Evolutionary conservation across 2,329 filamentous ascomycete genomes (phyloP).

Genomic region (Aspergillus glaucus): DNA sequence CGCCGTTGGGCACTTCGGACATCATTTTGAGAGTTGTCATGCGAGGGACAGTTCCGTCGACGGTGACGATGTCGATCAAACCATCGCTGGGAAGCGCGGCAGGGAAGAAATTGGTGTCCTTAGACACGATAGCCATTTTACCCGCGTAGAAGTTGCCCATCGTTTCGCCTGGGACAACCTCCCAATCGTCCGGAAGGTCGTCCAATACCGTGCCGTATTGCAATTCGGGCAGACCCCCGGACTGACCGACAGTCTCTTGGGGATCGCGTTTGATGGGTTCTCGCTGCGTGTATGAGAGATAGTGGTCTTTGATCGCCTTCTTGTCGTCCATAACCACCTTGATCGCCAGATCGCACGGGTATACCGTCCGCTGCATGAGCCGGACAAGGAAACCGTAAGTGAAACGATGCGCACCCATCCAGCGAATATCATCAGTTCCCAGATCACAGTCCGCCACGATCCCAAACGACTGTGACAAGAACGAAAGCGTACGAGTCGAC

Average conservation of each 20-base stretch:
- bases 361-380: conserved; percentile 67
- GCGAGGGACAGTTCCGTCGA: conserved; percentile 68
- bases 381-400: conserved; percentile 76
- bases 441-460: conserved; percentile 87
- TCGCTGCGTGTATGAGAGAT: conserved; percentile 47
- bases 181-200: conserved; percentile 70
- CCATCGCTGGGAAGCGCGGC: conserved; percentile 78
- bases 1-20: conserved; percentile 62
- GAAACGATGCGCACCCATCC: conserved; percentile 85
- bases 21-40: conserved; percentile 63
- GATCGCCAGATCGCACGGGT: conserved; percentile 82
- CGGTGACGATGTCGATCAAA: conserved; percentile 73
- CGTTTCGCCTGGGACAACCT: conserved; percentile 64
- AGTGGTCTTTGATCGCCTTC: conserved; percentile 64
- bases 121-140: conserved; percentile 90
- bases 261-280: conserved; percentile 13
- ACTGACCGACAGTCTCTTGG: conserved; percentile 33
- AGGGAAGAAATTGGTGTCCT: conserved; percentile 75
- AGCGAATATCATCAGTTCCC: conserved; percentile 81
- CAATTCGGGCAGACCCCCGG: conserved; percentile 62
- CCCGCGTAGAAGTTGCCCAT: conserved; percentile 91
- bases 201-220: conserved; percentile 76
- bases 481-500: conserved; percentile 66
- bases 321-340: conserved; percentile 78
- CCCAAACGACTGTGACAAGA: conserved; percentile 83